Percentiles rank a stretch among this genome's conserved stretches.
These are phyloP conservation scores for Pseudevernia furfuracea DNA, from an alignment of 495 filamentous ascomycete species.

Conservation along the genomic window DNA sequence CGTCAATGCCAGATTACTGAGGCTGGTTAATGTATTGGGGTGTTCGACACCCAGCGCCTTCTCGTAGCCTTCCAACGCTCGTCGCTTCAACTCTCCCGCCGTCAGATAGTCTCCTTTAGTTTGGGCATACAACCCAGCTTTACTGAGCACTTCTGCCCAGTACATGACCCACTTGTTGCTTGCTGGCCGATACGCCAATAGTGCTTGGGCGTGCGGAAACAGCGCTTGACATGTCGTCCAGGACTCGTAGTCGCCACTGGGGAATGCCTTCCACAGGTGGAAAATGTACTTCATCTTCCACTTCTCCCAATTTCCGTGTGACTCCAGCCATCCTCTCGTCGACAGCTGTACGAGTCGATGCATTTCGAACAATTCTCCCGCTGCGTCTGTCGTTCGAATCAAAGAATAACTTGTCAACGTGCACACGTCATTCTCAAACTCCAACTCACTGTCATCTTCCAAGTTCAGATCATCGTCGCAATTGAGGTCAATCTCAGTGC, in stretches of 20 bases:
- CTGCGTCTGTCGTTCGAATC: too few species aligned
- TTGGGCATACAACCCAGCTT: conserved; percentile 29
- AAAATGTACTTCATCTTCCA: conserved; percentile 36
- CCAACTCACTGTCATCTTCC: too few species aligned
- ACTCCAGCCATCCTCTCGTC: conserved; percentile 38
- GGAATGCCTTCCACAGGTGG: conserved; percentile 34
- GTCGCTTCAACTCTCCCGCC: too few species aligned
- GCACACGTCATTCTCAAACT: too few species aligned
- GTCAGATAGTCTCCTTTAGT: conserved; percentile 11
- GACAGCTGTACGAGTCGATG: conserved; percentile 44
- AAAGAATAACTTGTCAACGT: too few species aligned
- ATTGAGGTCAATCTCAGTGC: too few species aligned
- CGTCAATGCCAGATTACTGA: too few species aligned
- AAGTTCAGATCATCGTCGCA: too few species aligned
- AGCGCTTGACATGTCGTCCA: conserved; percentile 29
- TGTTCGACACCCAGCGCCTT: too few species aligned
- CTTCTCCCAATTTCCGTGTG: conserved; percentile 30
- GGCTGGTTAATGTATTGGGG: too few species aligned
- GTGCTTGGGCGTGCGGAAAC: conserved; percentile 23
- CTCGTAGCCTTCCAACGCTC: too few species aligned
- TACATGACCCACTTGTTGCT: conserved; percentile 22
- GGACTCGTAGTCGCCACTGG: conserved; percentile 31
- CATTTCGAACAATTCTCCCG: conserved; percentile 34
- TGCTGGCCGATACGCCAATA: conserved; percentile 5
- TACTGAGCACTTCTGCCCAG: conserved; percentile 30